Evolutionary conservation across 495 filamentous ascomycete genomes (phyloP).

Genomic region (Hypoxylon fuscum): DNA sequence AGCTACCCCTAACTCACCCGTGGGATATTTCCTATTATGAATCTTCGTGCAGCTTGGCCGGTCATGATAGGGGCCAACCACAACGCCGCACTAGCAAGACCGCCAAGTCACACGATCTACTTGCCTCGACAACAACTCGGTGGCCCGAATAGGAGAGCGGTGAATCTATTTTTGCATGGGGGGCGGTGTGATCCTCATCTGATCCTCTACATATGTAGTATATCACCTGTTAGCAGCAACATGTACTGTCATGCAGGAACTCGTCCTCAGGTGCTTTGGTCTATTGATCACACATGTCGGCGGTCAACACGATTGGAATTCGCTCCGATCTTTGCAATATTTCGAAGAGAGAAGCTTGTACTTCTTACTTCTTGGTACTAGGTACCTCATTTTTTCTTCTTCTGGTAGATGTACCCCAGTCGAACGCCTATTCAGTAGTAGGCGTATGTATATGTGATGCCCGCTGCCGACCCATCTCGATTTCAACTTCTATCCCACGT

Average conservation of each 20-base stretch:
- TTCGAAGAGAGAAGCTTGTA: conserved; percentile 9
- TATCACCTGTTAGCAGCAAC: conserved; percentile 24
- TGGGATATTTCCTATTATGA: conserved; percentile 8
- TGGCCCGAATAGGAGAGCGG: conserved; percentile 20
- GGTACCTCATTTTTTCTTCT: too few relatives aligned
- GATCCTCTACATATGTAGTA: conserved; percentile 26
- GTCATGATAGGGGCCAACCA: conserved; percentile 8
- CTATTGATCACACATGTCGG: conserved; percentile 26
- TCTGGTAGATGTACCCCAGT: conserved; percentile 32
- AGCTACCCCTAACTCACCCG: neutral
- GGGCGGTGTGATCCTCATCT: conserved; percentile 21
- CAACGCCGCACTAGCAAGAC: conserved; percentile 7
- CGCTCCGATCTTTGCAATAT: conserved; percentile 16
- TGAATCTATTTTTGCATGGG: conserved; percentile 22
- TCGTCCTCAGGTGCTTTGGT: conserved; percentile 18
- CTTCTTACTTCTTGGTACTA: conserved; percentile 15
- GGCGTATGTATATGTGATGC: conserved; percentile 22
- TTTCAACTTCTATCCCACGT: conserved; percentile 43
- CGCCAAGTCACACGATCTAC: conserved; percentile 5
- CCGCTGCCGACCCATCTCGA: conserved; percentile 31
- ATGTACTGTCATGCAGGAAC: conserved; percentile 28
- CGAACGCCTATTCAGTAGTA: conserved; percentile 27
- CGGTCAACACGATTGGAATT: conserved; percentile 22
- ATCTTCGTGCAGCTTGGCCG: conserved; percentile 2
- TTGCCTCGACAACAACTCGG: conserved; percentile 14